These are phyloP conservation scores for Fagus sylvatica DNA, from an alignment of 306 rosid genomes.

Conservation along the genomic window DNA sequence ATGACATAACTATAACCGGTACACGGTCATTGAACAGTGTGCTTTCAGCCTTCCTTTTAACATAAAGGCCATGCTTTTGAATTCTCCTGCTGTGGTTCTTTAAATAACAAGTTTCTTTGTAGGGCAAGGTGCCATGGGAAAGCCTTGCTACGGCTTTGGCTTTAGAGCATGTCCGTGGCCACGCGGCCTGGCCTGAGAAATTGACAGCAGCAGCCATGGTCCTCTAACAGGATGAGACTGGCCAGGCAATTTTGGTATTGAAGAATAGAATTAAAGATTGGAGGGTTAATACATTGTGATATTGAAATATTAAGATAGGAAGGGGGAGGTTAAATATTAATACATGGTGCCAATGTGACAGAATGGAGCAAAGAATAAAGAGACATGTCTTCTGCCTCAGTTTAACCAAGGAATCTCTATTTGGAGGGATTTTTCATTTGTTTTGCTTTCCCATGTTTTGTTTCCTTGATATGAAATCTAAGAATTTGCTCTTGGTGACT, in stretches of 20 bases:
- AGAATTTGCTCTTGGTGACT: constrained; percentile 38
- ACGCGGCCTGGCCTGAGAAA: constrained; percentile 29
- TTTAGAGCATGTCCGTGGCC: constrained; percentile 23
- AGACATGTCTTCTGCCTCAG: constrained; percentile 12
- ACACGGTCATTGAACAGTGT: constrained; percentile 3
- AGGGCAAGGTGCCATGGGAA: not conserved
- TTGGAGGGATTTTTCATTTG: constrained; percentile 8
- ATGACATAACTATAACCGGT: constrained; percentile 16
- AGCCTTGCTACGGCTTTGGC: constrained; percentile 23
- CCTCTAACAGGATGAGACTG: constrained; percentile 1
- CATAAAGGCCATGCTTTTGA: constrained; percentile 6
- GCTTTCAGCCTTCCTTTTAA: constrained; percentile 20
- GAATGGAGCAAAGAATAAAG: constrained; percentile 44
- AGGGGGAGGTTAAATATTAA: no score
- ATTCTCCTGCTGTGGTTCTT: constrained; percentile 13
- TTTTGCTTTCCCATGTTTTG: constrained; percentile 24
- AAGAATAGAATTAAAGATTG: not conserved
- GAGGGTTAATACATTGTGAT: constrained; percentile 16
- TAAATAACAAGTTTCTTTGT: constrained; percentile 29
- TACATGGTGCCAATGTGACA: constrained; percentile 14
- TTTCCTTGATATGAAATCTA: constrained; percentile 51
- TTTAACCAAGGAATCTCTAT: constrained; percentile 39
- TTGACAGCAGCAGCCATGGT: constrained; percentile 33
- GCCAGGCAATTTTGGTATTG: not conserved
- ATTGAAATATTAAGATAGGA: no score